These are phyloP conservation scores for Candida tallmaniae DNA, from an alignment of 805 yeast species.

Conservation along the genomic window DNA sequence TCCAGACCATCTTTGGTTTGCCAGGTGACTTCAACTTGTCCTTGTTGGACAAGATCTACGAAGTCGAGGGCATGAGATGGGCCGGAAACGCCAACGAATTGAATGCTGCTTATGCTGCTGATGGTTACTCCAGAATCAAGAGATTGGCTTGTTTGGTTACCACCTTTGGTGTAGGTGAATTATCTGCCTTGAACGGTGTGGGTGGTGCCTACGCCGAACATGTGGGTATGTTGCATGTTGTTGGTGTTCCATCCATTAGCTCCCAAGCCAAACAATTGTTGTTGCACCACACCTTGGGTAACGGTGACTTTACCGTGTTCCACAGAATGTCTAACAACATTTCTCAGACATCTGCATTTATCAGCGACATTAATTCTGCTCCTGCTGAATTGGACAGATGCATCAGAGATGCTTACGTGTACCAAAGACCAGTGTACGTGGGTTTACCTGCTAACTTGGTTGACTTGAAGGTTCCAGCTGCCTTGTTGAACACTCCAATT, in stretches of 20 bases:
- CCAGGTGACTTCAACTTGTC: constrained; percentile 40
- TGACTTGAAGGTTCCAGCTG: constrained; percentile 32
- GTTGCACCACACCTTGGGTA: constrained; percentile 41
- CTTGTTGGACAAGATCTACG: constrained; percentile 36
- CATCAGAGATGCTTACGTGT: constrained; percentile 33
- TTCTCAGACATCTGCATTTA: constrained; percentile 33
- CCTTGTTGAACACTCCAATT: constrained; percentile 31
- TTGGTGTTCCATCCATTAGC: constrained; percentile 35
- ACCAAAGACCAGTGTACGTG: constrained; percentile 38
- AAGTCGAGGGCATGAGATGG: constrained; percentile 38
- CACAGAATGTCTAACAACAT: constrained; percentile 38
- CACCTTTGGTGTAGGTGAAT: constrained; percentile 41
- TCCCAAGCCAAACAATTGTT: constrained; percentile 40
- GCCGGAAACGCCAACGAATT: constrained; percentile 42
- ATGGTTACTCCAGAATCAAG: constrained; percentile 38
- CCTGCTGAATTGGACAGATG: constrained; percentile 37
- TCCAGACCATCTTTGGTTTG: constrained; percentile 35
- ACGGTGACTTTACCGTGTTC: constrained; percentile 39
- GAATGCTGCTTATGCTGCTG: constrained; percentile 42
- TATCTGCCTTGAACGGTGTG: constrained; percentile 35
- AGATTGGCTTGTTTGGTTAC: constrained; percentile 34
- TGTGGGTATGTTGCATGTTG: constrained; percentile 36
- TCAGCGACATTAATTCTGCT: constrained; percentile 30
- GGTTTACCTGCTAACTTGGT: constrained; percentile 39
- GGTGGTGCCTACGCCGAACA: constrained; percentile 41